These are phyloP conservation scores for Przewalskia tangutica DNA, from an alignment of 257 asterid genomes.

Conservation along the genomic window DNA sequence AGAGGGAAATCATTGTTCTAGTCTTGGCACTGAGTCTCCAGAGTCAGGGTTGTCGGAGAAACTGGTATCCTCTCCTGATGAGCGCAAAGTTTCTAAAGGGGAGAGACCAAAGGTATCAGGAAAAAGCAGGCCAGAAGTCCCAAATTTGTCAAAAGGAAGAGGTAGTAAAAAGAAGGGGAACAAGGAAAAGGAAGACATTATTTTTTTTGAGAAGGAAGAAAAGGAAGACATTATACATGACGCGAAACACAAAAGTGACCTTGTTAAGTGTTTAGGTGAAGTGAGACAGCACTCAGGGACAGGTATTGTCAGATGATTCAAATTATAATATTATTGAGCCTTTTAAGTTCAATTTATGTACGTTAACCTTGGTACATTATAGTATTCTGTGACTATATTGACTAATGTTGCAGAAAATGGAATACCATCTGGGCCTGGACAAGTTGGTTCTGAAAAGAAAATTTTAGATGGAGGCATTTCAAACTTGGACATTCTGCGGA, in stretches of 20 bases:
- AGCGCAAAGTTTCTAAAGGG: conserved; percentile 22
- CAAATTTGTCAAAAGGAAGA: conserved; percentile 25
- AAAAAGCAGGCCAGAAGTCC: conserved; percentile 22
- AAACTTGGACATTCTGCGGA: conserved; percentile 8
- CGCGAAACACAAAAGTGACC: too few relatives aligned
- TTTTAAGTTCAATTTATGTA: background rate
- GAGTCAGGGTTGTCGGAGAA: conserved; percentile 17
- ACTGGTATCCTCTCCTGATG: conserved; percentile 26
- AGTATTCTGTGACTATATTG: background rate
- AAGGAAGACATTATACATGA: too few relatives aligned
- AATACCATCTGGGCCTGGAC: conserved; percentile 28
- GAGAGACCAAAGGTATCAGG: conserved; percentile 27
- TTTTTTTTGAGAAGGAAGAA: too few relatives aligned
- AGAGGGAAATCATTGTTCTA: conserved; percentile 24
- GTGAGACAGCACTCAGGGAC: conserved; percentile 24
- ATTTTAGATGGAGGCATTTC: conserved; percentile 19
- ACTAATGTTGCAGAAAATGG: conserved; percentile 30
- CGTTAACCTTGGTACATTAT: background rate
- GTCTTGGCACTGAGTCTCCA: conserved; percentile 18
- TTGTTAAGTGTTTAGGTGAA: background rate
- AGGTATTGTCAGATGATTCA: conserved; percentile 28
- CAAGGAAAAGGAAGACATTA: conserved; percentile 13
- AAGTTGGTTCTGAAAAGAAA: conserved; percentile 18
- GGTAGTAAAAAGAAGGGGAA: conserved; percentile 35
- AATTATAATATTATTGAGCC: background rate